Percentiles rank a stretch among this genome's conserved stretches.
Evolutionary conservation across 805 yeast genomes (phyloP).

Genomic region (Lipomyces spencermartinsiae): DNA sequence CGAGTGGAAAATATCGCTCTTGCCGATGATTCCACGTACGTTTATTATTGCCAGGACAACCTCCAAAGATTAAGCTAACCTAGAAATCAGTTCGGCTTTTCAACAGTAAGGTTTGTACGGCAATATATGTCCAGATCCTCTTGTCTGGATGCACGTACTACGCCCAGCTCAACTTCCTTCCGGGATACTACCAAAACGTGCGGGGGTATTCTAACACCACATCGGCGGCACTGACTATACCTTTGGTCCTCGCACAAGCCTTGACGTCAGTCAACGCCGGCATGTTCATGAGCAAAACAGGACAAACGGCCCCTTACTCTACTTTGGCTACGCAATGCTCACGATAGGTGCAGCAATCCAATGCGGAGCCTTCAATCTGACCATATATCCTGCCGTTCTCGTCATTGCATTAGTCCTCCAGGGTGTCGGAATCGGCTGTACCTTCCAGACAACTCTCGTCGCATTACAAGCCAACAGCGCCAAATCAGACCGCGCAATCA

Average conservation of each 20-base stretch:
- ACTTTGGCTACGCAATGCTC: constrained; percentile 54
- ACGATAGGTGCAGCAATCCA: constrained; percentile 51
- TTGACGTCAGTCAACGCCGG: constrained; percentile 55
- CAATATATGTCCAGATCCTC: constrained; percentile 50
- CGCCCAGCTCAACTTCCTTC: constrained; percentile 56
- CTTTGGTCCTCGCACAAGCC: constrained; percentile 56
- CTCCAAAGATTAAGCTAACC: not conserved
- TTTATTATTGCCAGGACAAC: not conserved
- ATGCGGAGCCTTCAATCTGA: constrained; percentile 45
- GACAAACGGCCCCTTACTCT: constrained; percentile 52
- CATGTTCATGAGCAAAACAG: constrained; percentile 51
- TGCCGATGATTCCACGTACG: constrained; percentile 60
- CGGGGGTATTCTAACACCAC: constrained; percentile 50
- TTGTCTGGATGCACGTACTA: constrained; percentile 58
- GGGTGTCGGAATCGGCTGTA: constrained; percentile 56
- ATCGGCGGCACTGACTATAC: constrained; percentile 52
- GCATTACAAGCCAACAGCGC: constrained; percentile 61
- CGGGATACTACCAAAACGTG: constrained; percentile 57
- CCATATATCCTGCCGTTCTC: constrained; percentile 47
- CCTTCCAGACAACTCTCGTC: constrained; percentile 62
- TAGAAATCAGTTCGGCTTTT: constrained; percentile 47
- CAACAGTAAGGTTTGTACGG: constrained; percentile 47
- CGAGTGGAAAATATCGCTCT: constrained; percentile 56
- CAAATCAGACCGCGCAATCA: constrained; percentile 62
- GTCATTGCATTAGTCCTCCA: constrained; percentile 48